A percentile compares a stretch with the other conserved stretches of the same genome.
Evolutionary conservation across 192 early-diverging fungal genomes (phyloP).

Genomic region (Mortierella claussenii): DNA sequence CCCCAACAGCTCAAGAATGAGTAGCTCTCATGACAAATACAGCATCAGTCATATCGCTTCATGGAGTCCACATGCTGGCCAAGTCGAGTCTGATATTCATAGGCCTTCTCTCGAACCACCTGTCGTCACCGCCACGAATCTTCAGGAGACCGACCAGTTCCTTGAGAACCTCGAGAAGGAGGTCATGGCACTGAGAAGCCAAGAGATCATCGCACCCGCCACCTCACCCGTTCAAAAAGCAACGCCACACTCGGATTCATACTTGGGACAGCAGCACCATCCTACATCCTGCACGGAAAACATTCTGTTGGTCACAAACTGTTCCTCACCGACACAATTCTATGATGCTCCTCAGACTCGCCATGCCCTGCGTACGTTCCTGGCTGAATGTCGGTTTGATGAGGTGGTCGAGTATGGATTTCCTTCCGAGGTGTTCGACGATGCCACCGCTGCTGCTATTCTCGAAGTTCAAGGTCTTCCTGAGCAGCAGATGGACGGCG

Average conservation of each 20-base stretch:
- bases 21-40: neutral
- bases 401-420: conserved; percentile 55
- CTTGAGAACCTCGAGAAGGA: conserved; percentile 17
- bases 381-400: conserved; percentile 27
- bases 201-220: conserved; percentile 2
- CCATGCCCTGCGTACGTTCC: conserved; percentile 15
- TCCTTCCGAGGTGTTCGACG: conserved; percentile 12
- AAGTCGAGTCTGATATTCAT: neutral
- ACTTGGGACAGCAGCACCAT: no score
- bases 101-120: neutral
- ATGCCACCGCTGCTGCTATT: neutral
- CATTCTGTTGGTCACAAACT: conserved; percentile 18
- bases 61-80: neutral
- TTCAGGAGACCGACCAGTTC: neutral
- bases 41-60: neutral
- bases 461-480: neutral
- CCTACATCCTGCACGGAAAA: neutral
- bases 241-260: no score
- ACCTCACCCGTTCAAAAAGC: neutral
- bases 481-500: neutral
- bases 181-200: conserved; percentile 7
- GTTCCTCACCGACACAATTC: conserved; percentile 37
- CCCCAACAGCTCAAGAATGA: neutral
- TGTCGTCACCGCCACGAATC: neutral
- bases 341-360: conserved; percentile 26